phyloP scores from a whole-genome alignment of 2,329 filamentous ascomycete genomes.

The Knufia petricola region DNA sequence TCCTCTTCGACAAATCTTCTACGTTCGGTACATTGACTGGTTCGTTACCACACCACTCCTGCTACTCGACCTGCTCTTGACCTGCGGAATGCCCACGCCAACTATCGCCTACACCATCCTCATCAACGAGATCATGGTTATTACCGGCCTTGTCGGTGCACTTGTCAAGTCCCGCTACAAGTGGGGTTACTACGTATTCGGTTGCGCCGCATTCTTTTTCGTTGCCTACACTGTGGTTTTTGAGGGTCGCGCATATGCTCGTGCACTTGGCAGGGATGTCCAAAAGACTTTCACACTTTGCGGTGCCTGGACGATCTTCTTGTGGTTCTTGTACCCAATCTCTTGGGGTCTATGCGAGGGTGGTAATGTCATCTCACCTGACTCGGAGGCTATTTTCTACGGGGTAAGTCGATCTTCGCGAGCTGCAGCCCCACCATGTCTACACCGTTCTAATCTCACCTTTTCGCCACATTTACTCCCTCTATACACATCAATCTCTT shows the following conservation, averaged over 20 bases:
- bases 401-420: too few species aligned
- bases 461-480: too few species aligned
- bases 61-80: conserved; percentile 53
- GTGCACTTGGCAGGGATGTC: conserved; percentile 45
- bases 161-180: conserved; percentile 55
- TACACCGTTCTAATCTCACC: too few species aligned
- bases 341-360: conserved; percentile 56
- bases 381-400: conserved; percentile 60
- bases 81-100: conserved; percentile 54
- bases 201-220: conserved; percentile 46
- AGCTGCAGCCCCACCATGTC: too few species aligned
- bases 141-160: conserved; percentile 57
- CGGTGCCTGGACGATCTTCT: conserved; percentile 48
- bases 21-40: conserved; percentile 58
- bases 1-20: conserved; percentile 56
- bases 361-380: conserved; percentile 55
- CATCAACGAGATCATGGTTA: conserved; percentile 56
- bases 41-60: conserved; percentile 55
- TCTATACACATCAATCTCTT: too few species aligned
- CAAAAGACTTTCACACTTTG: conserved; percentile 45
- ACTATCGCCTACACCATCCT: conserved; percentile 54
- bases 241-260: conserved; percentile 49
- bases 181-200: conserved; percentile 49
- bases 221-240: conserved; percentile 51
- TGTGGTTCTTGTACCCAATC: conserved; percentile 58